phyloP scores from a whole-genome alignment of 352 stramenopile species.

The Globisporangium canariense region DNA sequence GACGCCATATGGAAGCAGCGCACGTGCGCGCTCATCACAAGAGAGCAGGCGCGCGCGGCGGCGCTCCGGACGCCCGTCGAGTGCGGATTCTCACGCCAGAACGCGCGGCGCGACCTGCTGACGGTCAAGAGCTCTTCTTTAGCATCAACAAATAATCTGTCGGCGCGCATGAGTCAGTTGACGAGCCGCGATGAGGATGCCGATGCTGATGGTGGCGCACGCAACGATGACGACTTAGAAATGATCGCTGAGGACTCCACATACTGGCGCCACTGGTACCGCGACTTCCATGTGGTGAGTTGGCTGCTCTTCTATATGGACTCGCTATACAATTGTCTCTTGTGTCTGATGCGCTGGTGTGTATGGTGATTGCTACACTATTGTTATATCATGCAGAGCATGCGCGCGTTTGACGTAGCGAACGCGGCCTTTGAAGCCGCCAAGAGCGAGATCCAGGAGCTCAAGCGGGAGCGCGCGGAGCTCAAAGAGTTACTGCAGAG shows the following conservation, averaged over 20 bases:
- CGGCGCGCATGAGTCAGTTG: neutral
- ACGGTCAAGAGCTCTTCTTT: neutral
- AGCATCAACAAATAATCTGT: neutral
- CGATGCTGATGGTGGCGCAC: neutral
- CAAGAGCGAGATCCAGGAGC: conserved; percentile 38
- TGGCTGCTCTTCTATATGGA: neutral
- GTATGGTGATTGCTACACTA: neutral
- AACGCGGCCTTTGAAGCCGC: conserved; percentile 34
- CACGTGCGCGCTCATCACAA: conserved; percentile 24
- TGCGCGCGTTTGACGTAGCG: conserved; percentile 27
- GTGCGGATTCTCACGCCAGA: conserved; percentile 29
- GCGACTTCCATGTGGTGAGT: conserved; percentile 46
- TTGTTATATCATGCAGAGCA: conserved; percentile 21
- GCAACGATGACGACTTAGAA: neutral
- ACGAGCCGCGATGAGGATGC: neutral
- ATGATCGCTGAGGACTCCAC: conserved; percentile 17
- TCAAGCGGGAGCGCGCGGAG: conserved; percentile 44
- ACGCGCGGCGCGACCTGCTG: conserved; percentile 31
- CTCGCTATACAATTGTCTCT: neutral
- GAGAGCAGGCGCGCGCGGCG: conserved; percentile 20
- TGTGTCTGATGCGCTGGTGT: neutral
- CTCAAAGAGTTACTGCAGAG: conserved; percentile 50
- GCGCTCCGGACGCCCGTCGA: conserved; percentile 10
- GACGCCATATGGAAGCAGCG: conserved; percentile 37
- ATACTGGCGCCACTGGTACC: conserved; percentile 57